Evolutionary conservation across 1,284 basidiomycete species (phyloP), one percentile per base, ranked within the genome.

Genomic region (Laetiporus sulphureus): DNA sequence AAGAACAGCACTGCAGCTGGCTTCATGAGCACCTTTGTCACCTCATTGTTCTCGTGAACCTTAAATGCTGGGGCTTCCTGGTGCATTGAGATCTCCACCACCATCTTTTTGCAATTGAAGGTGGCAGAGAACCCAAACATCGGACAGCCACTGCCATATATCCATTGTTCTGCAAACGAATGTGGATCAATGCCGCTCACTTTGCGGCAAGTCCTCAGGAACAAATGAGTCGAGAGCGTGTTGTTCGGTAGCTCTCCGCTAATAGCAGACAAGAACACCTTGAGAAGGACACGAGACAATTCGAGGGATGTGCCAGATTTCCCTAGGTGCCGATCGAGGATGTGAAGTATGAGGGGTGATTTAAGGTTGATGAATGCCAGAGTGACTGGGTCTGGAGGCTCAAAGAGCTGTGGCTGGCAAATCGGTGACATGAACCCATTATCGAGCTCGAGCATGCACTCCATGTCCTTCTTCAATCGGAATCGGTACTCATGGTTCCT

Each of bases 401-500:
- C 91, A 31, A 77, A 61, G 46, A 78, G 72, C 43, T 90, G 86
- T 1, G 93, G 92, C 55, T 95, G 86, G 61, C 93, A 97, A 41
- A 99, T 83, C 1, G 96, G 96, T 33, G 89, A 87, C 79, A 95
- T 91, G 16, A 77, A 74, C 16, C 91, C 91, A 37, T 87, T 80
- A 62, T 99, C 96, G 69, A 83, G 77, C 46, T 85, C 81, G 22
- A 92, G 74, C 34, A 96, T 86, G n/a, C 91, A 83, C 50, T 94
- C 85, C 75, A 97, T 95, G 60, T 99, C 96, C 62, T 93, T 94
- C 69, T 95, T 95, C 56, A 99, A 65, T 39, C 91, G 75, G 64
- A 93, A 99, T 2, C 95, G 80, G 57, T 97, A 99, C 60, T 99
- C 96, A 69, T 99, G 99, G 64, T 90, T 96, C 18, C 96, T 96